Conservation (phyloP, 768 basidiomycete genomes). For the Suillus hirtellus region DNA sequence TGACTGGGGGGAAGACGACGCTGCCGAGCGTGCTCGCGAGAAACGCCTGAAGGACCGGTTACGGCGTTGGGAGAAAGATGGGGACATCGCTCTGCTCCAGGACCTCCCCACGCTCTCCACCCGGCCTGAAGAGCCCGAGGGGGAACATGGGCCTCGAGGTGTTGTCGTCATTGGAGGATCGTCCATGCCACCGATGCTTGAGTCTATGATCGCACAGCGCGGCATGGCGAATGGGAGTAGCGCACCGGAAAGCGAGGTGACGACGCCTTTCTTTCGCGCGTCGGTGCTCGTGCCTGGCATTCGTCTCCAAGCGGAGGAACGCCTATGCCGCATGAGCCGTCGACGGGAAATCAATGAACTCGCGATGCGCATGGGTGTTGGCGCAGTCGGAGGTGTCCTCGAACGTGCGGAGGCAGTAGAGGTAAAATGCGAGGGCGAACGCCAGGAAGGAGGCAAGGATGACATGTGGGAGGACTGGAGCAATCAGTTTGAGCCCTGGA, state of each 20-base stretch:
- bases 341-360: constrained; percentile 79
- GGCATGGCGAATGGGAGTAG: constrained; percentile 22
- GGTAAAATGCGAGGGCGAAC: constrained; percentile 13
- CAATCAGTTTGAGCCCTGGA: constrained; percentile 65
- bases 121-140: constrained; percentile 39
- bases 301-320: constrained; percentile 58
- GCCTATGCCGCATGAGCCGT: constrained; percentile 55
- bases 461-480: constrained; percentile 70
- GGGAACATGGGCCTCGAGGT: constrained; percentile 33
- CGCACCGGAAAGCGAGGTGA: constrained; percentile 22
- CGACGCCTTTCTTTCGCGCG: constrained; percentile 61
- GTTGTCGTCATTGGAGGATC: constrained; percentile 53
- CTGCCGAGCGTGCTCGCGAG: constrained; percentile 68
- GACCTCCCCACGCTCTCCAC: constrained; percentile 60
- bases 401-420: constrained; percentile 30
- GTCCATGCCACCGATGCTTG: constrained; percentile 31
- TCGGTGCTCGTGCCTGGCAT: constrained; percentile 65
- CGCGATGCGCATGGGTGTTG: constrained; percentile 81
- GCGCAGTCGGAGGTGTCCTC: constrained; percentile 68
- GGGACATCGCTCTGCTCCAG: constrained; percentile 53
- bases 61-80: constrained; percentile 69
- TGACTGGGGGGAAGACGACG: constrained; percentile 69
- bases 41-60: constrained; percentile 70
- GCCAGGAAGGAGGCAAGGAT: constrained; percentile 10
- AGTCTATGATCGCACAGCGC: constrained; percentile 19